Percentiles rank a stretch among this genome's conserved stretches.
Evolutionary conservation across 306 rosid genomes (phyloP).

Genomic region (Pyrus bretschneideri): DNA sequence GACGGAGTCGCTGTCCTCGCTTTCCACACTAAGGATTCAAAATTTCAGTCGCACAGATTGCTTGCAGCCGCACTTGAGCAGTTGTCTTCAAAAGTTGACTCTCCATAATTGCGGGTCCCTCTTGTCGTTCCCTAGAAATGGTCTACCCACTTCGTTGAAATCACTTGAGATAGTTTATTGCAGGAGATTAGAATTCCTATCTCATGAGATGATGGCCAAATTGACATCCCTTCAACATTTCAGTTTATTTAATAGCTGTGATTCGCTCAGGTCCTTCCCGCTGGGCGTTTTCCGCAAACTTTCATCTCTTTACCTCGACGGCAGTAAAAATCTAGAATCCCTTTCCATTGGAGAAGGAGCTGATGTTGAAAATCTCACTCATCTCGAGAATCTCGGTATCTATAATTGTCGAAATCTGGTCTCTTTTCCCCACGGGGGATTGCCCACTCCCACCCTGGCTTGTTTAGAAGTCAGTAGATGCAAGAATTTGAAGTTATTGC

Average conservation of each 20-base stretch:
- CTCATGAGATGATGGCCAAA: not conserved
- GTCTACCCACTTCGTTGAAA: not conserved
- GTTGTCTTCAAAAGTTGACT: rapidly evolving
- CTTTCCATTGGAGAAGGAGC: not conserved
- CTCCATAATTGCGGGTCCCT: rapidly evolving
- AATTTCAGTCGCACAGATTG: not conserved
- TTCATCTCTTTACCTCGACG: rapidly evolving
- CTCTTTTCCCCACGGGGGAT: not conserved
- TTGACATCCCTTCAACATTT: not conserved
- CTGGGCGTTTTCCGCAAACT: not conserved
- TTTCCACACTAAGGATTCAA: rapidly evolving
- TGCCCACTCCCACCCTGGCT: not conserved
- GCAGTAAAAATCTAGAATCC: not conserved
- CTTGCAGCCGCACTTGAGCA: not conserved
- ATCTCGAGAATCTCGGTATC: rapidly evolving
- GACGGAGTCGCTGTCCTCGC: not conserved
- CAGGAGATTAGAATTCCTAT: not conserved
- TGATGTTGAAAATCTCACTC: not conserved
- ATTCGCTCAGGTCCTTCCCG: not conserved
- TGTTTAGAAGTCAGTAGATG: rapidly evolving
- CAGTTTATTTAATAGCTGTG: rapidly evolving
- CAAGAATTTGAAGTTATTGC: not conserved
- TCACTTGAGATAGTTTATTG: not conserved
- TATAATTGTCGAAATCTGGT: rapidly evolving
- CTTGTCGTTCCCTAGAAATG: not conserved